Conservation (phyloP, 306 rosid species). For the Dryas octopetala region DNA sequence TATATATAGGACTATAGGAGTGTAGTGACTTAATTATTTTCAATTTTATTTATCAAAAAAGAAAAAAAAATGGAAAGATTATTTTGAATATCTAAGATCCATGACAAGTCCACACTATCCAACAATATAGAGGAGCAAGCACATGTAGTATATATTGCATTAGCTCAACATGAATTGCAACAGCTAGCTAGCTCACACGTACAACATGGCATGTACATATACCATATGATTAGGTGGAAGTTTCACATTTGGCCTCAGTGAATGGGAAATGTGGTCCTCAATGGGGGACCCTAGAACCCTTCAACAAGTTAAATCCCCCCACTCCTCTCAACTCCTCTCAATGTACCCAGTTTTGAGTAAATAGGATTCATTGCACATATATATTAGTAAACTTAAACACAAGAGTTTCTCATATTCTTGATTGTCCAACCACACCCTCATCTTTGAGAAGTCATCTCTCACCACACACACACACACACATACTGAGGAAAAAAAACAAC, state of each 20-base stretch:
- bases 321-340: neutral
- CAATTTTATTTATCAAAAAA: no score
- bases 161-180: neutral
- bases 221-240: slow-evolving; percentile 2
- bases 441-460: slow-evolving; percentile 5
- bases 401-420: neutral
- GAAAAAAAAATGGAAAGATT: no score
- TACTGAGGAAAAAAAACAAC: neutral
- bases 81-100: no score
- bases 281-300: slow-evolving; percentile 21
- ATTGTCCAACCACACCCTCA: slow-evolving; percentile 3
- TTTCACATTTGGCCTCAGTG: slow-evolving; percentile 9
- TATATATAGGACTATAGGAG: no score
- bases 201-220: neutral
- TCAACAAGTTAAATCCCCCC: slow-evolving; percentile 3
- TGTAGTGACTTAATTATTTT: no score
- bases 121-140: no score
- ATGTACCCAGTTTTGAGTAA: no score
- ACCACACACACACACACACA: neutral
- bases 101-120: no score
- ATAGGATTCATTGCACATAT: no score
- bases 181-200: slow-evolving; percentile 1
- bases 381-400: neutral
- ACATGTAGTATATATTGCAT: neutral
- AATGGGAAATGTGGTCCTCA: slow-evolving; percentile 21